Evolutionary conservation across 2,329 filamentous ascomycete species (phyloP).

Genomic region (Aspergillus tanneri): DNA sequence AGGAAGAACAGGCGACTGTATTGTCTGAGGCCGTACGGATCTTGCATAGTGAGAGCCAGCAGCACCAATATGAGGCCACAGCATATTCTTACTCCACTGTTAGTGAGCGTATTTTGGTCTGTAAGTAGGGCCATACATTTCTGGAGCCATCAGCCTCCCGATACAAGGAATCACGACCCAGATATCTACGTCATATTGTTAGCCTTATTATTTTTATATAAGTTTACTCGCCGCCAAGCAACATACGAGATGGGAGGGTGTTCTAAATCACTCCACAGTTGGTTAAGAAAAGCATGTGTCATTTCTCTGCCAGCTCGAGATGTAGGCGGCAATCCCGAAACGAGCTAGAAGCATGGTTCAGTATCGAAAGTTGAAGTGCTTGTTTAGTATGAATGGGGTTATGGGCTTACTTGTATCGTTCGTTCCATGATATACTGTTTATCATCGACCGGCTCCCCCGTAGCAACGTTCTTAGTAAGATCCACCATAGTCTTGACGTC

Average conservation of each 20-base stretch:
- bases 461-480: conserved; percentile 42
- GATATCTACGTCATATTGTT: conserved; percentile 29
- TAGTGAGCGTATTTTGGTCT: background rate
- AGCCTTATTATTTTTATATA: conserved; percentile 25
- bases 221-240: conserved; percentile 30
- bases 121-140: conserved; percentile 31
- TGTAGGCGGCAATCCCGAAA: conserved; percentile 38
- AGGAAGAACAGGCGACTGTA: conserved; percentile 60
- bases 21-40: conserved; percentile 58
- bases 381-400: background rate
- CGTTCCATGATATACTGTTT: conserved; percentile 62
- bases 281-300: conserved; percentile 53
- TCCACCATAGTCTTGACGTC: conserved; percentile 45
- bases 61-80: conserved; percentile 62
- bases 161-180: conserved; percentile 37
- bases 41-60: conserved; percentile 69
- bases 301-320: conserved; percentile 39
- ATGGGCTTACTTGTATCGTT: conserved; percentile 47
- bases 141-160: conserved; percentile 42
- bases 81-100: conserved; percentile 53
- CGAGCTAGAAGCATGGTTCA: conserved; percentile 28
- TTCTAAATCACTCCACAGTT: conserved; percentile 56
- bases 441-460: conserved; percentile 59
- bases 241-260: conserved; percentile 54
- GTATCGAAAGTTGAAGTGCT: background rate